Base-by-base conservation (phyloP, 2,329 filamentous ascomycete genomes). In the Phialophora expanda region DNA sequence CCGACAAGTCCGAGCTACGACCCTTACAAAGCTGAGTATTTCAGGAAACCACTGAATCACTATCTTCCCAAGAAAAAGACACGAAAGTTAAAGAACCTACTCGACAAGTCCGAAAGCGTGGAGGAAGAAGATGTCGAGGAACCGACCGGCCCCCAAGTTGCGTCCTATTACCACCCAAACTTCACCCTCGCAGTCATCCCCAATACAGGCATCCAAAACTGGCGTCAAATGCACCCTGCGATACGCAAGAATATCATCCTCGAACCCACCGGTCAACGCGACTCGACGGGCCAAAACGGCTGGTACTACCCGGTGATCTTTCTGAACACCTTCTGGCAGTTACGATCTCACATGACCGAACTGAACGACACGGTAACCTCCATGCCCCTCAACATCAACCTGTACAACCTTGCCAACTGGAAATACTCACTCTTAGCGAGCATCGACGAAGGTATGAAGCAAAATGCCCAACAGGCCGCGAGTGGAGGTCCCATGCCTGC, bases 291-390 rank as follows among this genome's bases (percentile, higher is more conserved):
- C 44, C 86, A 93, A 78, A 92, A 98, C 78, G 89, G 90, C 67
- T 99, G 93, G 93, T 99, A 98, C 76, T 88, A 90, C 75, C 95
- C 95, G 4, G 87, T 97, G 53, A 80, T 98, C 46, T 99, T 92
- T 76, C 83, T 95, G 75, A 99, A 99, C 80, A 96, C 90, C 3
- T 99, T 99, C 80, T 99, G 95, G 95, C 94, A 98, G 79, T 84
- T 99, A 70, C 91, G 87, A 76, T 89, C 85, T 69, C 92, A 98
- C 73, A 98, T 98, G 94, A 92, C 86, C 24, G 85, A 93, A 71
- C 82, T 99, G 58, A 99, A 99, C 77, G 90, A 92, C 17, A 98
- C 95, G 0, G 91, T 97, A 72, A 89, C 87, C 73, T 87, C 87
- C 24, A 82, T 97, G 28, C 92, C 93, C 2, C 82, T 98, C 68